phyloP scores from a whole-genome alignment of 306 rosid species.

The Gynostemma pentaphyllum region DNA sequence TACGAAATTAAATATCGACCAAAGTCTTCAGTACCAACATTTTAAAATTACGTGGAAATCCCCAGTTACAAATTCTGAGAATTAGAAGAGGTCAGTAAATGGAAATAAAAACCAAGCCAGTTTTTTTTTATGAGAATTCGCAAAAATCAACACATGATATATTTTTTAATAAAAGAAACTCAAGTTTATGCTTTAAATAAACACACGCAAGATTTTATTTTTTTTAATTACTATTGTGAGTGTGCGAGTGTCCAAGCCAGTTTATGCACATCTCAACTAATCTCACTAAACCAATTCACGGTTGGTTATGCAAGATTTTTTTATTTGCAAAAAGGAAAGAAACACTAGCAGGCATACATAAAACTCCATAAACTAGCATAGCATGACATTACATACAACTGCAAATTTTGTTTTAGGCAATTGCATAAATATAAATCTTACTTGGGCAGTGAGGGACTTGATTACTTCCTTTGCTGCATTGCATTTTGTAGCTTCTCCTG shows the following conservation, averaged over 20 bases:
- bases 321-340: conserved; percentile 1
- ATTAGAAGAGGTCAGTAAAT: neutral
- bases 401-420: neutral
- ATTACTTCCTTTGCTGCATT: conserved; percentile 17
- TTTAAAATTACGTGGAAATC: neutral
- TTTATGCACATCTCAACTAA: too few species aligned
- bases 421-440: conserved; percentile 8
- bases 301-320: neutral
- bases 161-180: too few species aligned
- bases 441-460: conserved; percentile 17
- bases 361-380: neutral
- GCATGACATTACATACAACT: neutral
- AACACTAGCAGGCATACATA: neutral
- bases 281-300: too few species aligned
- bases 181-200: neutral
- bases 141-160: neutral
- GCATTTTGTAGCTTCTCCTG: conserved; percentile 27
- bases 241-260: too few species aligned
- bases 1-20: neutral
- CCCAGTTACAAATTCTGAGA: neutral
- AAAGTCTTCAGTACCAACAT: neutral
- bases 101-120: neutral
- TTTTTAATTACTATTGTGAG: too few species aligned
- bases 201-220: too few species aligned
- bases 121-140: neutral